Evolutionary conservation across 345 rosid genomes (phyloP).

Genomic region (Salix arbutifolia): DNA sequence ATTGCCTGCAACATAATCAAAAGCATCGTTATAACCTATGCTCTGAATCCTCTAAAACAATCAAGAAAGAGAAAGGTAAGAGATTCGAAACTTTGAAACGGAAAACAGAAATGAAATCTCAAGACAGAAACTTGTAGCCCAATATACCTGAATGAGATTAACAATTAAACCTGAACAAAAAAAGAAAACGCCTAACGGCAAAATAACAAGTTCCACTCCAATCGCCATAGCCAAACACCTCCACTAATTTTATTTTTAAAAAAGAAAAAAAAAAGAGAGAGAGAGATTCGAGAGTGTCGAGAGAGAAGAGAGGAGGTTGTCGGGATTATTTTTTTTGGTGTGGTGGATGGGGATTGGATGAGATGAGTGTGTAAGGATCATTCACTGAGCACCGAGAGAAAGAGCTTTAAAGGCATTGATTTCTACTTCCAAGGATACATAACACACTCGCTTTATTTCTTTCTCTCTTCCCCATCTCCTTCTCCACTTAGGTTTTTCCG

Average conservation of each 20-base stretch:
- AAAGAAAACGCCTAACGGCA: slow-evolving; percentile 28
- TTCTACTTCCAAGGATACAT: neutral
- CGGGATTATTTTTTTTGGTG: neutral
- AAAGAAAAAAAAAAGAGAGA: neutral
- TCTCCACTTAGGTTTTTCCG: neutral
- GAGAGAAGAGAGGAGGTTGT: neutral
- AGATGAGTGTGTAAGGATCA: neutral
- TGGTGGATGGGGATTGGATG: neutral
- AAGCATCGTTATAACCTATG: neutral
- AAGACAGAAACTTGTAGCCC: neutral
- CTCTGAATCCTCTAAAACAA: neutral
- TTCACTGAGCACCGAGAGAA: neutral
- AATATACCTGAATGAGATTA: slow-evolving; percentile 27
- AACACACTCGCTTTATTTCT: neutral
- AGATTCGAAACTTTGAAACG: neutral
- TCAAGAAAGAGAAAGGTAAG: neutral
- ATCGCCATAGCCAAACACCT: slow-evolving; percentile 13
- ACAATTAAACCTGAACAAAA: slow-evolving; percentile 24
- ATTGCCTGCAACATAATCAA: slow-evolving; percentile 14
- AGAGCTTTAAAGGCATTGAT: neutral
- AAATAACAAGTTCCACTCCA: slow-evolving; percentile 18
- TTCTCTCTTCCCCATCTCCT: neutral
- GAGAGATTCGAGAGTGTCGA: neutral
- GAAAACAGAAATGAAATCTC: neutral
- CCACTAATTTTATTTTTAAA: neutral